Conservation (phyloP, 2,329 filamentous ascomycete genomes). For the Aspergillus luchuensis region DNA sequence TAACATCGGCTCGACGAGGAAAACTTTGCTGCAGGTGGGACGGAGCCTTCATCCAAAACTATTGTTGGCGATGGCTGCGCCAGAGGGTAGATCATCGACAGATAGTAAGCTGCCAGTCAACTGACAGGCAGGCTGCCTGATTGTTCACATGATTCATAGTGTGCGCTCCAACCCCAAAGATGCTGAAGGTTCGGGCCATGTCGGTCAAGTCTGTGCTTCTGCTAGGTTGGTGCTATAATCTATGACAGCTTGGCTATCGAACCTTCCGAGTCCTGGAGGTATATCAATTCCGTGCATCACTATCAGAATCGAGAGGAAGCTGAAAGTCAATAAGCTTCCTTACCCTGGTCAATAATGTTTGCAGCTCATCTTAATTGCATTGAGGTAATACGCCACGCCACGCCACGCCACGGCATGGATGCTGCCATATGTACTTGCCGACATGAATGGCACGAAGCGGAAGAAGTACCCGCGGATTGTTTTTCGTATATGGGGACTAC, state of each 20-base stretch:
- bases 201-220: neutral
- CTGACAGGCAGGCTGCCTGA: neutral
- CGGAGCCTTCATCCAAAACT: constrained; percentile 7
- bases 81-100: constrained; percentile 4
- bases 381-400: neutral
- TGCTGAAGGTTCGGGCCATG: neutral
- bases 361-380: neutral
- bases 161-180: neutral
- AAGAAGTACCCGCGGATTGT: neutral
- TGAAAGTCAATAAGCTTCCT: neutral
- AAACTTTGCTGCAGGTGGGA: neutral
- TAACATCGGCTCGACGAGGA: neutral
- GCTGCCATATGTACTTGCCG: neutral
- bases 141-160: neutral
- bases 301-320: neutral
- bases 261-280: neutral
- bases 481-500: neutral
- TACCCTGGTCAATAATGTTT: neutral
- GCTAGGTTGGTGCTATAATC: neutral
- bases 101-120: neutral
- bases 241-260: constrained; percentile 2
- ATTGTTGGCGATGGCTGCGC: constrained; percentile 8
- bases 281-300: neutral
- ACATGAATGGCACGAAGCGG: neutral
- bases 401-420: neutral